A percentile compares a stretch with the other conserved stretches of the same genome.
phyloP scores from a whole-genome alignment of 768 basidiomycete genomes.

The Serendipita sp. region DNA sequence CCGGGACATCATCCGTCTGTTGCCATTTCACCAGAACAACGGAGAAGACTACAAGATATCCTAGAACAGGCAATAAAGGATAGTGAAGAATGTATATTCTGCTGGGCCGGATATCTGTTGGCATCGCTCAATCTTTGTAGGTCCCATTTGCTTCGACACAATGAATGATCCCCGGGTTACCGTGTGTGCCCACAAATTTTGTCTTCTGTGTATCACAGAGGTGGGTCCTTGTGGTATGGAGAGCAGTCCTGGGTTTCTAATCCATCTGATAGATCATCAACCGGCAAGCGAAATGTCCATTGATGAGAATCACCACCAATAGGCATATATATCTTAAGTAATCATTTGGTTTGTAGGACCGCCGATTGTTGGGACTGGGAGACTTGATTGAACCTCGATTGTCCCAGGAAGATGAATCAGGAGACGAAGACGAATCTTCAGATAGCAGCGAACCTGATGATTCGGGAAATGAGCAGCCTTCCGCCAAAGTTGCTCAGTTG shows the following conservation, averaged over 20 bases:
- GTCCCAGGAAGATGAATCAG: conserved; percentile 25
- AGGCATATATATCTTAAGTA: neutral
- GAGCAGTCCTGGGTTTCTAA: conserved; percentile 5
- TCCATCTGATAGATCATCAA: conserved; percentile 54
- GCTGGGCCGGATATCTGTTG: neutral
- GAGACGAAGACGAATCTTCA: conserved; percentile 21
- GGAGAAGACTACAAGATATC: conserved; percentile 35
- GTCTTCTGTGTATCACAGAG: conserved; percentile 32
- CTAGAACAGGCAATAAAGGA: conserved; percentile 61
- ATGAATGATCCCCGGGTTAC: conserved; percentile 52
- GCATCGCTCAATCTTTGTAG: neutral
- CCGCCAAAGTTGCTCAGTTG: conserved; percentile 76
- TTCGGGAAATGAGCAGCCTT: conserved; percentile 32
- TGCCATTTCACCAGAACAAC: conserved; percentile 37
- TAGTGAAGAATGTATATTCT: conserved; percentile 58
- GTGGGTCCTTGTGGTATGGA: neutral
- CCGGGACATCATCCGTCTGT: neutral
- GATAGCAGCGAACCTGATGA: neutral
- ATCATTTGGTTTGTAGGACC: conserved; percentile 35
- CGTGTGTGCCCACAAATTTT: conserved; percentile 55
- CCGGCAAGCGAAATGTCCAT: conserved; percentile 64
- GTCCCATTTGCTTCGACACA: conserved; percentile 11
- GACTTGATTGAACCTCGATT: conserved; percentile 49
- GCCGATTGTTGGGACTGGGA: conserved; percentile 35
- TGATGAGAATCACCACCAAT: conserved; percentile 33